Base-by-base conservation (phyloP, 2,329 filamentous ascomycete species). In the Pseudonectria foliicola region DNA sequence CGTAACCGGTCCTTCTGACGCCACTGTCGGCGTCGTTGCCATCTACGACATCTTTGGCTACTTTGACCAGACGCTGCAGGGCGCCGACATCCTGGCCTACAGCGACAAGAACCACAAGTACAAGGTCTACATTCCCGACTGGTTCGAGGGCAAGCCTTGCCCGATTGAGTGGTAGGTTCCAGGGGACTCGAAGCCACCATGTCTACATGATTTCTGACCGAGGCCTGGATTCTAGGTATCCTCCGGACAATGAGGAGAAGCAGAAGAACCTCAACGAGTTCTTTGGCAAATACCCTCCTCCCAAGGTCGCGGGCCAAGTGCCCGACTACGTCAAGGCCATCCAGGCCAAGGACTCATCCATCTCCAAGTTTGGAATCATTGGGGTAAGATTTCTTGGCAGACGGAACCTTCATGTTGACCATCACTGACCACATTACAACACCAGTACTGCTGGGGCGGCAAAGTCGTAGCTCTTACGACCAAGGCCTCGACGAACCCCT, bases 101-200 rank as follows among this genome's bases (percentile, higher is more conserved):
- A 66, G 68, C 41, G 68, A 75, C 50, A 54, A 66, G 59, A 71
- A 64, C 61, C 74, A 66, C 58, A 77, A 84, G 54, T 92, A 93
- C 68, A 80, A 79, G 49, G 85, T 95, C 48, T 88, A 89, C 63
- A 89, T 95, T 44, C 89, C 89, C 18, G 89, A 95, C 64, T 90
- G 85, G 72, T 94, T 95, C 67, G 74, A 84, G 40, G 88, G 85
- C 57, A 71, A 75, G 46, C 82, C 85, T 2, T 64, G 63, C 51
- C 61, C 66, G 32, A 70, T 78, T 57, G 66, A 66, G 53, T 61
- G 71, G 74, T 60, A 45, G 49, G 51, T n/a, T n/a, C n/a, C n/a
- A n/a, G n/a, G n/a, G n/a, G n/a, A n/a, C n/a, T n/a, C n/a, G n/a
- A n/a, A n/a, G n/a, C n/a, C n/a, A n/a, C n/a, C n/a, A n/a, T n/a